phyloP scores from a whole-genome alignment of 768 basidiomycete species.

The Terana coerulea region DNA sequence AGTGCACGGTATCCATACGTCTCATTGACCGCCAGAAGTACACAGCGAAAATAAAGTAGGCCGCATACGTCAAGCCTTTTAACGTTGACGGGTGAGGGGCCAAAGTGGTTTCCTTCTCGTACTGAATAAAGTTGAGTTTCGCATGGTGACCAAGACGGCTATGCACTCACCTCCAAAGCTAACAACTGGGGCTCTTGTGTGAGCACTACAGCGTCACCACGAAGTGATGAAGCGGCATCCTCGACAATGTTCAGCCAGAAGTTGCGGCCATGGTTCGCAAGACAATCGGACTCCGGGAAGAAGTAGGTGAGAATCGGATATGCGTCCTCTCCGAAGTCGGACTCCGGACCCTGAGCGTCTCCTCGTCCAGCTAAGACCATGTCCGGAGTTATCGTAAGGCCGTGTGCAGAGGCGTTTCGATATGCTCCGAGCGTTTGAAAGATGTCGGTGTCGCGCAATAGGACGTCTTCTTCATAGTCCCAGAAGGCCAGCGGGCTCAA shows the following conservation, averaged over 20 bases:
- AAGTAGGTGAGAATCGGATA: conserved; percentile 81
- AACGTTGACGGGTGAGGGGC: conserved; percentile 52
- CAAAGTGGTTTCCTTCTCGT: conserved; percentile 45
- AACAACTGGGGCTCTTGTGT: conserved; percentile 41
- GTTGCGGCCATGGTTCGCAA: conserved; percentile 55
- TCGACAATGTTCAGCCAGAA: conserved; percentile 59
- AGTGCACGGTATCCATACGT: conserved; percentile 82
- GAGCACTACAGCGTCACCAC: conserved; percentile 34
- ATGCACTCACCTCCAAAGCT: conserved; percentile 38
- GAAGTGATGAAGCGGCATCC: conserved; percentile 33
- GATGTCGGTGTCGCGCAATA: conserved; percentile 54
- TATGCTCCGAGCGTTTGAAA: conserved; percentile 52
- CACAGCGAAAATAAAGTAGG: conserved; percentile 70
- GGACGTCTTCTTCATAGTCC: conserved; percentile 53
- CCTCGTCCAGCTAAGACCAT: conserved; percentile 79
- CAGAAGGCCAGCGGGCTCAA: conserved; percentile 76
- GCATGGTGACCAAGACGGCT: conserved; percentile 21
- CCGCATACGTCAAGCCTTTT: conserved; percentile 68
- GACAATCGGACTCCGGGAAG: conserved; percentile 73
- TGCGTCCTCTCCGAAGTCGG: conserved; percentile 64
- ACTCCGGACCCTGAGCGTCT: conserved; percentile 42
- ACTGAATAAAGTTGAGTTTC: conserved; percentile 33
- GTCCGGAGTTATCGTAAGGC: conserved; percentile 60
- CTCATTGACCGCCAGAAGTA: conserved; percentile 77
- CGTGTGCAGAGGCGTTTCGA: conserved; percentile 55